Percentiles rank a stretch among this genome's conserved stretches.
Conservation (phyloP, 192 early-diverging fungal genomes). For the Gigaspora rosea region DNA sequence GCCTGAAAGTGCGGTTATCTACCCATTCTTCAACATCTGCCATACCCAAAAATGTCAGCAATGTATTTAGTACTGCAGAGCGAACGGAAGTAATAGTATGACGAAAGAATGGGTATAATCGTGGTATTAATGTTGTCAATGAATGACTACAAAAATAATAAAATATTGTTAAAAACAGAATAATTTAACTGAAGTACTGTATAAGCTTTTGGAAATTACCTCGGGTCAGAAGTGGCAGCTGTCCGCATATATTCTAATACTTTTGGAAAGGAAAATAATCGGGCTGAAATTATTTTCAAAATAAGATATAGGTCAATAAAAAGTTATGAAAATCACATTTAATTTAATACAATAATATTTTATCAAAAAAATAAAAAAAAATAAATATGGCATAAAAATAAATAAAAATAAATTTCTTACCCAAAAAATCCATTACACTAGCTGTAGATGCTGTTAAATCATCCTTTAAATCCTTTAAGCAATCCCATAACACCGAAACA, state of each 20-base stretch:
- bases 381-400: too few species aligned
- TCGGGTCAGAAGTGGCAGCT: constrained; percentile 35
- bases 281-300: constrained; percentile 41
- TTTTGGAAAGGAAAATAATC: constrained; percentile 65
- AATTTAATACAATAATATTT: background rate
- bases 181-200: background rate
- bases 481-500: constrained; percentile 83
- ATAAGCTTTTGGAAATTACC: constrained; percentile 21
- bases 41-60: constrained; percentile 70
- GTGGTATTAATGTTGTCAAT: constrained; percentile 73
- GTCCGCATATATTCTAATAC: constrained; percentile 57
- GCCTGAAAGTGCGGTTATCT: constrained; percentile 68
- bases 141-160: constrained; percentile 42
- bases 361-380: background rate
- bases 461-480: constrained; percentile 83
- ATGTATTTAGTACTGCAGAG: constrained; percentile 75
- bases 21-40: constrained; percentile 61
- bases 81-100: constrained; percentile 89
- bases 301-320: background rate
- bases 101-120: constrained; percentile 92
- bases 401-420: background rate
- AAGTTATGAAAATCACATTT: background rate
- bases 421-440: constrained; percentile 88
- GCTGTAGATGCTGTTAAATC: constrained; percentile 92
- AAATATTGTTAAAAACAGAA: background rate